Evolutionary conservation across 176 grass and related monocot species (phyloP).

Genomic region (Carex cristatella): DNA sequence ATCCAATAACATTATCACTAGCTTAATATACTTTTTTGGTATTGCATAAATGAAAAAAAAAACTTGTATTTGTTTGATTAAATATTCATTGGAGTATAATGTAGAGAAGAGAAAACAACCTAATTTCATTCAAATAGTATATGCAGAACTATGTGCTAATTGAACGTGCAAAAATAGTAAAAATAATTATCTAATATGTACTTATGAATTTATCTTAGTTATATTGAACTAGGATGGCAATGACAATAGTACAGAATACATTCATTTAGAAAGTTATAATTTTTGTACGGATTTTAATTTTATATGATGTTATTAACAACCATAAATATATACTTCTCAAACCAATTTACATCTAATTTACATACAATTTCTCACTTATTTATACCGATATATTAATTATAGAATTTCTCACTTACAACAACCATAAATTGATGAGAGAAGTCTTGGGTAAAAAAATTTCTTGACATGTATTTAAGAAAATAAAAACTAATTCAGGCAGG

Average conservation of each 20-base stretch:
- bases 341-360: not conserved
- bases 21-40: too few relatives aligned
- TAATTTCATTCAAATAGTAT: not conserved
- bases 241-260: not conserved
- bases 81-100: not conserved
- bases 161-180: too few relatives aligned
- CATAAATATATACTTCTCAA: not conserved
- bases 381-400: too few relatives aligned
- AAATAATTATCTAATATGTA: not conserved
- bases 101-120: not conserved
- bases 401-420: too few relatives aligned
- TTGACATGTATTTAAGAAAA: not conserved
- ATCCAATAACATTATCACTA: not conserved
- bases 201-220: not conserved
- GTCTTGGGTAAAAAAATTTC: not conserved
- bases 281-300: not conserved
- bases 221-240: not conserved
- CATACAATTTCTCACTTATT: not conserved
- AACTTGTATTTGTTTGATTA: not conserved
- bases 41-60: not conserved
- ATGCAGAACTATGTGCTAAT: too few relatives aligned
- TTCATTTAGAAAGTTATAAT: not conserved
- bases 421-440: not conserved
- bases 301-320: not conserved
- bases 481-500: not conserved